Conservation (phyloP, 805 yeast species). For the Candida maris region DNA sequence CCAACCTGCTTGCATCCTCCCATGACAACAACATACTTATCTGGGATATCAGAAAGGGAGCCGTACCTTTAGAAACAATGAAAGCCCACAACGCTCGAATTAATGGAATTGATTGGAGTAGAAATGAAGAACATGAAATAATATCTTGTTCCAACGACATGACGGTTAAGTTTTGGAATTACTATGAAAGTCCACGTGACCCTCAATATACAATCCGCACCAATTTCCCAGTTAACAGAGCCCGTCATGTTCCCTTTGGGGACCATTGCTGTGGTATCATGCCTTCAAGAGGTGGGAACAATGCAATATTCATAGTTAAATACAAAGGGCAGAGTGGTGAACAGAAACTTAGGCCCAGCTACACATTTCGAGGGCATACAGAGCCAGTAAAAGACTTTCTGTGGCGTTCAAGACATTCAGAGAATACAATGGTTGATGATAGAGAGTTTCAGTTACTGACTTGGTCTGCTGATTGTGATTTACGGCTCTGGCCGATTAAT, state of each 20-base stretch:
- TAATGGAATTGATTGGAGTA: conserved; percentile 83
- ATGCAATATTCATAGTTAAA: conserved; percentile 55
- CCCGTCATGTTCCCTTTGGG: conserved; percentile 88
- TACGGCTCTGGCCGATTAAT: conserved; percentile 74
- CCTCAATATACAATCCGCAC: conserved; percentile 64
- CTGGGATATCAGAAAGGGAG: conserved; percentile 88
- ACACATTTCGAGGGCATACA: conserved; percentile 73
- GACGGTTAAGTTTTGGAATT: conserved; percentile 81
- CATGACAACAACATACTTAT: conserved; percentile 78
- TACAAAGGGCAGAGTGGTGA: conserved; percentile 37
- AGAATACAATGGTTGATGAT: conserved; percentile 47
- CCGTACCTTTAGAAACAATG: conserved; percentile 63
- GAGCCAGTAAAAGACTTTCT: conserved; percentile 85
- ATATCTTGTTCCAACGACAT: conserved; percentile 86
- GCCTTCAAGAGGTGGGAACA: conserved; percentile 86
- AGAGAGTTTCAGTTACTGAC: conserved; percentile 88
- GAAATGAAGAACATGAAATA: conserved; percentile 53
- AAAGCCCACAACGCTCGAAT: conserved; percentile 81
- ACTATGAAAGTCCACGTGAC: conserved; percentile 35
- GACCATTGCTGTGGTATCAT: conserved; percentile 75
- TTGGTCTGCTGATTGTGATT: conserved; percentile 87
- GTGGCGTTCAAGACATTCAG: conserved; percentile 68
- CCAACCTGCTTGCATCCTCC: conserved; percentile 75
- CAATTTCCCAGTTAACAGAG: conserved; percentile 84
- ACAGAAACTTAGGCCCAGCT: conserved; percentile 46